phyloP scores from a whole-genome alignment of 805 yeast species.

The Suhomyces sp. region DNA sequence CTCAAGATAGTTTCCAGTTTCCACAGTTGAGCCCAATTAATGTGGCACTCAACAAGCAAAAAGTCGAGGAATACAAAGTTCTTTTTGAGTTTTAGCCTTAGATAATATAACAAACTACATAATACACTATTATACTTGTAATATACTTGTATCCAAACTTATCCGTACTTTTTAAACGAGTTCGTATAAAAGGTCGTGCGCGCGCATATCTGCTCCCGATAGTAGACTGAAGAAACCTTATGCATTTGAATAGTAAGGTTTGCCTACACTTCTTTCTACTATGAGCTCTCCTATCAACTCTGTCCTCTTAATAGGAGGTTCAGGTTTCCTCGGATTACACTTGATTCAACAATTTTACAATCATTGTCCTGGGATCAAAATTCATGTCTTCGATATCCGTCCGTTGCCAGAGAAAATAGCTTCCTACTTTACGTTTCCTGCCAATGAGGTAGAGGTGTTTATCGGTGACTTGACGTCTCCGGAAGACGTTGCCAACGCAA shows the following conservation, averaged over 20 bases:
- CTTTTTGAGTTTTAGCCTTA: constrained; percentile 23
- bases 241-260: not conserved
- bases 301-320: constrained; percentile 89
- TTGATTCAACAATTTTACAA: constrained; percentile 79
- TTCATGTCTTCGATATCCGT: constrained; percentile 88
- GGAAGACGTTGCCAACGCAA: constrained; percentile 63
- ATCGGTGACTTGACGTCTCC: constrained; percentile 82
- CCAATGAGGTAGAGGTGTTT: constrained; percentile 54
- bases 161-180: not conserved
- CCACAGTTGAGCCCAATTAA: constrained; percentile 20
- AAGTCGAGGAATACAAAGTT: constrained; percentile 25
- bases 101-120: not conserved
- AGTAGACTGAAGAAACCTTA: not conserved
- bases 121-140: too few relatives aligned
- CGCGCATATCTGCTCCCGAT: not conserved
- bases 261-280: not conserved
- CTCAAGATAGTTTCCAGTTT: constrained; percentile 12
- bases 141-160: too few relatives aligned
- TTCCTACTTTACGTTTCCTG: constrained; percentile 70
- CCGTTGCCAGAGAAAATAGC: constrained; percentile 76
- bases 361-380: constrained; percentile 60
- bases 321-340: constrained; percentile 93
- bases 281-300: constrained; percentile 31
- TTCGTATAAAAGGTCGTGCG: not conserved
- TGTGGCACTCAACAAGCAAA: constrained; percentile 20